These are phyloP conservation scores for Epichloe gansuensis DNA, from an alignment of 2,329 filamentous ascomycete genomes.

Conservation along the genomic window DNA sequence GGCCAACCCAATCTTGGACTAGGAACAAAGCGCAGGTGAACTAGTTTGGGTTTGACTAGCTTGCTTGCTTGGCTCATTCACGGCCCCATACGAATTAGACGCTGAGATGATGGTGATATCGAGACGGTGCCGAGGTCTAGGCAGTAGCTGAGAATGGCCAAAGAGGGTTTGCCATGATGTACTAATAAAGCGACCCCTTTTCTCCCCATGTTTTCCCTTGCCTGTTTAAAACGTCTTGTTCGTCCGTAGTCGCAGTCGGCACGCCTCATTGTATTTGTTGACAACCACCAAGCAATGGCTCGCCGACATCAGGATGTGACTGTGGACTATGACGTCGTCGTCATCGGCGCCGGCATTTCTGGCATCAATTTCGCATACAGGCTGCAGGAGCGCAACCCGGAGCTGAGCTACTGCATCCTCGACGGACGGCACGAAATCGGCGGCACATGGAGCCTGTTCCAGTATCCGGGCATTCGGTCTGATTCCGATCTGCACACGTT, in stretches of 20 bases:
- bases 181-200: too few relatives aligned
- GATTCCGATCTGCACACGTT: constrained; percentile 47
- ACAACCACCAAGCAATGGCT: background rate
- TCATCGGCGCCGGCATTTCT: constrained; percentile 58
- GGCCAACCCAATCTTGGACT: too few relatives aligned
- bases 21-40: too few relatives aligned
- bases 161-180: too few relatives aligned
- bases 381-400: constrained; percentile 42
- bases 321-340: constrained; percentile 35
- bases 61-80: background rate
- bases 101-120: too few relatives aligned
- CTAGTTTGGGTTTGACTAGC: background rate
- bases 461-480: constrained; percentile 57
- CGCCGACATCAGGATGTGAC: background rate
- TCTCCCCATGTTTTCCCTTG: too few relatives aligned
- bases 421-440: constrained; percentile 52
- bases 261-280: background rate
- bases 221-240: background rate
- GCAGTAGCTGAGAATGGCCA: too few relatives aligned
- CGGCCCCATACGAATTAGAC: too few relatives aligned
- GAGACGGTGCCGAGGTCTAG: too few relatives aligned
- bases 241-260: too few relatives aligned
- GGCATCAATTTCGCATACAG: constrained; percentile 62
- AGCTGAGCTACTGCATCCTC: constrained; percentile 46
- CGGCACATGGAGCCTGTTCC: constrained; percentile 65